Percentiles rank a stretch among this genome's conserved stretches.
These are phyloP conservation scores for Sophora flavescens DNA, from an alignment of 306 rosid species.

Conservation along the genomic window DNA sequence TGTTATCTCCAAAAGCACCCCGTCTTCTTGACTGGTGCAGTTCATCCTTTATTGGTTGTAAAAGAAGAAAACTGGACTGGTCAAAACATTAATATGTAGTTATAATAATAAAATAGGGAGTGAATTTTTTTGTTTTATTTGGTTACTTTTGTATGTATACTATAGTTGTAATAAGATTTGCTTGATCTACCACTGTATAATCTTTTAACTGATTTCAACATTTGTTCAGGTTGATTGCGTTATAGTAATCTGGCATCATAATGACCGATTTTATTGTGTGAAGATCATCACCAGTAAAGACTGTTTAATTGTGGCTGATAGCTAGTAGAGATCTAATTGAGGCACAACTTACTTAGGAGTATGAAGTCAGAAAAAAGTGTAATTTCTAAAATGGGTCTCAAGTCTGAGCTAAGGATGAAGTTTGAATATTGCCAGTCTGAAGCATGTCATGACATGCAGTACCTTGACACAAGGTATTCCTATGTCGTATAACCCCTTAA, in stretches of 20 bases:
- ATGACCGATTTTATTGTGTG: not conserved
- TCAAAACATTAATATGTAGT: not conserved
- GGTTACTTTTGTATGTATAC: not conserved
- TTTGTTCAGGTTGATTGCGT: not conserved
- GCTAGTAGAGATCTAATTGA: not conserved
- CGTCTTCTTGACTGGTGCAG: slow-evolving; percentile 49
- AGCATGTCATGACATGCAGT: too few species aligned
- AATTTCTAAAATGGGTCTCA: too few species aligned
- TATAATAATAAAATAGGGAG: not conserved
- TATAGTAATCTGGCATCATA: not conserved
- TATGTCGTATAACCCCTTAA: too few species aligned
- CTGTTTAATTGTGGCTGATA: not conserved
- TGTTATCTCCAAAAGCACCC: slow-evolving; percentile 61
- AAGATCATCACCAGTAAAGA: not conserved
- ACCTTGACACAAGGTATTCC: too few species aligned
- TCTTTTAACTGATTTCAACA: not conserved
- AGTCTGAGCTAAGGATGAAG: too few species aligned
- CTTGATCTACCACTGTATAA: slow-evolving; percentile 23
- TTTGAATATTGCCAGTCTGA: too few species aligned
- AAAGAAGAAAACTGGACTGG: not conserved
- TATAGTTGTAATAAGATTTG: not conserved
- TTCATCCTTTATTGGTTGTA: slow-evolving; percentile 3
- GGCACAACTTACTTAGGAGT: too few species aligned
- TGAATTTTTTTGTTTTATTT: not conserved
- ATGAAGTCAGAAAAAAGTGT: too few species aligned